Percentiles rank a stretch among this genome's conserved stretches.
Evolutionary conservation across 2,329 filamentous ascomycete species (phyloP).

Genomic region (Mariannaea elegans): DNA sequence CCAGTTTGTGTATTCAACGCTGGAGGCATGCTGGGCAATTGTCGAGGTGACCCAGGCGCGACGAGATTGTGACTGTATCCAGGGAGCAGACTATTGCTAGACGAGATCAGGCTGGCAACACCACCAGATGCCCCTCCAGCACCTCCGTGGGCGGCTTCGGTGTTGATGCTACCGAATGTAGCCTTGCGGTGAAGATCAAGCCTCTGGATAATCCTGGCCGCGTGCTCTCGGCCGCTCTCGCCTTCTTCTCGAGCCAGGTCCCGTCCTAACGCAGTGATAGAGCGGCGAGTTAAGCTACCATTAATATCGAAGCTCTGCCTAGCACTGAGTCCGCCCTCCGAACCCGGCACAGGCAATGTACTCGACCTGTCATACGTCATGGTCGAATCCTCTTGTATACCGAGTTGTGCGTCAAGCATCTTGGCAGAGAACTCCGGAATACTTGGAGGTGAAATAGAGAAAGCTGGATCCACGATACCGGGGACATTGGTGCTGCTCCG

Average conservation of each 20-base stretch:
- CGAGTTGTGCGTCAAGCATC: conserved; percentile 70
- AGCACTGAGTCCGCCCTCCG: conserved; percentile 61
- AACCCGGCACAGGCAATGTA: conserved; percentile 70
- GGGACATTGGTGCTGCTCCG: conserved; percentile 57
- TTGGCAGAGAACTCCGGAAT: conserved; percentile 92
- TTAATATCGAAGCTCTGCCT: conserved; percentile 79
- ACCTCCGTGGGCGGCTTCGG: conserved; percentile 49
- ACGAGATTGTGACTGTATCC: conserved; percentile 54
- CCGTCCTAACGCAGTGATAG: conserved; percentile 61
- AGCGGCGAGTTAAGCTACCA: conserved; percentile 58
- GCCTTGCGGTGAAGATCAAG: conserved; percentile 88
- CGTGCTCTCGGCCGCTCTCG: conserved; percentile 81
- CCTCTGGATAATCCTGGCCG: conserved; percentile 90
- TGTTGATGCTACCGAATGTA: conserved; percentile 59
- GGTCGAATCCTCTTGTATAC: conserved; percentile 60
- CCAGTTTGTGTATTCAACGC: conserved; percentile 61
- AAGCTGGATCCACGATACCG: conserved; percentile 75
- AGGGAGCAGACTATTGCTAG: conserved; percentile 81
- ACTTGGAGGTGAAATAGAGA: conserved; percentile 88
- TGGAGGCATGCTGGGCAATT: conserved; percentile 44
- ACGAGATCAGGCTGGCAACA: conserved; percentile 85
- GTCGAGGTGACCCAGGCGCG: conserved; percentile 42
- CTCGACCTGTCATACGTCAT: conserved; percentile 65
- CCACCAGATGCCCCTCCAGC: conserved; percentile 63
- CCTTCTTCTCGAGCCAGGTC: conserved; percentile 70